Percentiles rank a stretch among this genome's conserved stretches.
These are phyloP conservation scores for Taxawa tesnikishii DNA, from an alignment of 2,329 filamentous ascomycete species.

Conservation along the genomic window DNA sequence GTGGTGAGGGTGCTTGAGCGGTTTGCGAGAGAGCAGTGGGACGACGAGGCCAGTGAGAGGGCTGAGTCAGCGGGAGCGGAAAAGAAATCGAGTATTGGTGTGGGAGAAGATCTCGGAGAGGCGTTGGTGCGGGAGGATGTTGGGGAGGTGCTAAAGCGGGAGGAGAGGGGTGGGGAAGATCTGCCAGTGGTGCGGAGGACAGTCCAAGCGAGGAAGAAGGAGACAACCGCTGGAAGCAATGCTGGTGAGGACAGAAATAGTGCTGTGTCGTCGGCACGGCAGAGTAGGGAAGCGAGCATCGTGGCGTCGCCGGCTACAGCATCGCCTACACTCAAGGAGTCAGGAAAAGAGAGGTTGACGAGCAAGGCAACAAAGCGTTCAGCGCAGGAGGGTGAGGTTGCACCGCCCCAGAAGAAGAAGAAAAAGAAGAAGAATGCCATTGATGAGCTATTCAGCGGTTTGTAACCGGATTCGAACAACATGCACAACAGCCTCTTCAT, in stretches of 20 bases:
- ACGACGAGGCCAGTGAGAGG: constrained; percentile 17
- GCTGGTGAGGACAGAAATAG: not conserved
- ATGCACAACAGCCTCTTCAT: no score
- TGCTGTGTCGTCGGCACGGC: constrained; percentile 3
- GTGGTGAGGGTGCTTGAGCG: constrained; percentile 28
- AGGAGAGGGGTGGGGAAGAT: constrained; percentile 6
- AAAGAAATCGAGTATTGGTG: no score
- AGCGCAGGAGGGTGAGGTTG: not conserved
- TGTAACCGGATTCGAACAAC: no score
- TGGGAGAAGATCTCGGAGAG: constrained; percentile 1
- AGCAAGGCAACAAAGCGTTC: constrained; percentile 1
- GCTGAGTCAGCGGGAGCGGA: constrained; percentile 13
- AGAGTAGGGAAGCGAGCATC: constrained; percentile 4
- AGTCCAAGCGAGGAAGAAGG: constrained; percentile 1
- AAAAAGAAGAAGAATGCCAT: constrained; percentile 52
- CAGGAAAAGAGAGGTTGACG: constrained; percentile 14
- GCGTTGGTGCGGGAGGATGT: constrained; percentile 8
- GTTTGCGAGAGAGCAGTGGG: constrained; percentile 28
- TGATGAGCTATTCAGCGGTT: constrained; percentile 57
- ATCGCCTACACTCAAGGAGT: constrained; percentile 4
- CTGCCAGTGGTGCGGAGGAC: no score
- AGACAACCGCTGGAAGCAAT: constrained; percentile 5
- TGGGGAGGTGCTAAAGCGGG: constrained; percentile 22
- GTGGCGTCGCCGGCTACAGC: constrained; percentile 3
- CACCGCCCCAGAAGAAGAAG: constrained; percentile 35